A percentile compares a stretch with the other conserved stretches of the same genome.
Conservation (phyloP, 1,284 basidiomycete genomes). For the Fomitopsis palustris region DNA sequence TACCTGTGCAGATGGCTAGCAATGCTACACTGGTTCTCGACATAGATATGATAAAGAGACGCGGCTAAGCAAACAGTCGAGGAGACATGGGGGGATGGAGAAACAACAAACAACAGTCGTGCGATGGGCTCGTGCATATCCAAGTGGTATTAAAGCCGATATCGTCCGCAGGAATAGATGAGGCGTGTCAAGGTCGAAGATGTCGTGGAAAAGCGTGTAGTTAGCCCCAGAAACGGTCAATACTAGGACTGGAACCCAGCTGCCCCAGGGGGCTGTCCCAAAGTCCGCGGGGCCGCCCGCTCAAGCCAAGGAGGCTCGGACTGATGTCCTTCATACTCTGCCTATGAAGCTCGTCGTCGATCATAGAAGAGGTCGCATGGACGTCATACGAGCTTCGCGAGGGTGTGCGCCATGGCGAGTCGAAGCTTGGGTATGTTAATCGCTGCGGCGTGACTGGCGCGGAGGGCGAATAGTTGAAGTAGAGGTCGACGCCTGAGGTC, state of each 20-base stretch:
- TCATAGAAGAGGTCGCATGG: slow-evolving; percentile 57
- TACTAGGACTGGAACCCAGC: slow-evolving; percentile 40
- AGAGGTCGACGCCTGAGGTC: slow-evolving; percentile 15
- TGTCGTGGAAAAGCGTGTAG: neutral
- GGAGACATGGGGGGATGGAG: neutral
- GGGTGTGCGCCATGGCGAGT: slow-evolving; percentile 61
- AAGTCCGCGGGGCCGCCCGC: slow-evolving; percentile 36
- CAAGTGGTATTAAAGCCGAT: neutral
- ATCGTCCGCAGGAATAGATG: neutral
- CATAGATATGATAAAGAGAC: slow-evolving; percentile 8
- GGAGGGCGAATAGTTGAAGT: slow-evolving; percentile 27
- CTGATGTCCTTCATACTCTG: slow-evolving; percentile 52
- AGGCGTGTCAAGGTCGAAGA: neutral
- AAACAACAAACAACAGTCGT: neutral
- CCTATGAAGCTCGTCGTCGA: slow-evolving; percentile 63
- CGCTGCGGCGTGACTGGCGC: slow-evolving; percentile 58
- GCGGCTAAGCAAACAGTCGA: neutral
- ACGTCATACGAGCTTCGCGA: slow-evolving; percentile 52
- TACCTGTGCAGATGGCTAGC: neutral
- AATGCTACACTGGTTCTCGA: slow-evolving; percentile 2
- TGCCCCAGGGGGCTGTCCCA: slow-evolving; percentile 60
- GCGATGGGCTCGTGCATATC: neutral
- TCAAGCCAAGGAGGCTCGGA: slow-evolving; percentile 46
- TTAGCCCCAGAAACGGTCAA: slow-evolving; percentile 44
- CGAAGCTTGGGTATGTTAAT: slow-evolving; percentile 37